A percentile compares a stretch with the other conserved stretches of the same genome.
These are phyloP conservation scores for Trichoderma sp. DNA, from an alignment of 2,329 filamentous ascomycete species.

Conservation along the genomic window DNA sequence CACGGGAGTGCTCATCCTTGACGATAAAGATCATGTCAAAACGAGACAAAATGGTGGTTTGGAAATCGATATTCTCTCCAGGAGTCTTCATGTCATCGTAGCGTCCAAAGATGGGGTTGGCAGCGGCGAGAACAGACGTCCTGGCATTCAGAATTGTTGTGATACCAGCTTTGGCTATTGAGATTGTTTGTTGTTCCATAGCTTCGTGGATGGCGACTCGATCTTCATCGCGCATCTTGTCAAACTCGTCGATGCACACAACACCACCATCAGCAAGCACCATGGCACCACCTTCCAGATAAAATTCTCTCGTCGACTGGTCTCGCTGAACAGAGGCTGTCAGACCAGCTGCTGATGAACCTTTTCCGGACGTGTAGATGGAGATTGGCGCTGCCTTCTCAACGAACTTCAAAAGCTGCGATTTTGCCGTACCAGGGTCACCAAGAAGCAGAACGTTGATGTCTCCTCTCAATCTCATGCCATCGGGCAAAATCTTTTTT, in stretches of 20 bases:
- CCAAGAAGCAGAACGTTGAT: constrained; percentile 97
- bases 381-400: constrained; percentile 95
- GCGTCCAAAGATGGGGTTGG: constrained; percentile 95
- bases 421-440: constrained; percentile 98
- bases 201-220: constrained; percentile 98
- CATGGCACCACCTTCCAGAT: constrained; percentile 97
- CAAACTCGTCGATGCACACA: constrained; percentile 98
- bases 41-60: constrained; percentile 95
- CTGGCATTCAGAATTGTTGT: constrained; percentile 96
- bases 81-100: constrained; percentile 98
- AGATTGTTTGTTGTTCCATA: constrained; percentile 99
- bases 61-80: constrained; percentile 98
- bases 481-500: constrained; percentile 96
- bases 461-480: constrained; percentile 96
- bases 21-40: constrained; percentile 99
- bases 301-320: constrained; percentile 90
- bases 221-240: constrained; percentile 99
- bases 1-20: constrained; percentile 87
- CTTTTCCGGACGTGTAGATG: constrained; percentile 98
- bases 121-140: constrained; percentile 92
- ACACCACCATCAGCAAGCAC: constrained; percentile 95
- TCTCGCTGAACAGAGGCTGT: constrained; percentile 97
- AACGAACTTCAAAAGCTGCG: constrained; percentile 94
- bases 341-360: constrained; percentile 94
- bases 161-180: constrained; percentile 97